Evolutionary conservation across 768 basidiomycete species (phyloP).

Genomic region (Russula griseocarnosa): DNA sequence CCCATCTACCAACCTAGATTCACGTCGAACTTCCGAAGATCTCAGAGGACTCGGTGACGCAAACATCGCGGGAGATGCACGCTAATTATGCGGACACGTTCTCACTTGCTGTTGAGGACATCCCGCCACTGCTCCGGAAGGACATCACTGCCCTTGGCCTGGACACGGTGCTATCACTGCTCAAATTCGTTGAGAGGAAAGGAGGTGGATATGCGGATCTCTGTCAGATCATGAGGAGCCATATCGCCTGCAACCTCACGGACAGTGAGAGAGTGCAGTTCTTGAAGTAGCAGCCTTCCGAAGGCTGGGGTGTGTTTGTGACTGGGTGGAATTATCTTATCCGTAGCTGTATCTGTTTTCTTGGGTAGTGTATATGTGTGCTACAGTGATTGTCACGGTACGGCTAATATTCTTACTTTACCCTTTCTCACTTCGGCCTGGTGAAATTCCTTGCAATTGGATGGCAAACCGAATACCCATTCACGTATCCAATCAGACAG

Average conservation of each 20-base stretch:
- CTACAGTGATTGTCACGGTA: background rate
- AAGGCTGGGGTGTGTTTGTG: background rate
- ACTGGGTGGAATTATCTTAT: background rate
- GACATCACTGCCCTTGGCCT: slow-evolving; percentile 13
- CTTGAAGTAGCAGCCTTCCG: background rate
- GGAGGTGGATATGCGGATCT: background rate
- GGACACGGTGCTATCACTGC: slow-evolving; percentile 7
- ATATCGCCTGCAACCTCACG: slow-evolving; percentile 21
- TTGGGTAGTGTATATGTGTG: background rate
- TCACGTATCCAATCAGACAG: slow-evolving; percentile 67
- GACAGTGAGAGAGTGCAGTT: slow-evolving; percentile 12
- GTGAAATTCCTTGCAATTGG: background rate
- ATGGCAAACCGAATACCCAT: slow-evolving; percentile 24
- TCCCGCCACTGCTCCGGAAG: slow-evolving; percentile 6
- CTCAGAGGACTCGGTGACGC: slow-evolving; percentile 15
- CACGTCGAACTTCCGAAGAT: slow-evolving; percentile 13
- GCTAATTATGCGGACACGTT: slow-evolving; percentile 13
- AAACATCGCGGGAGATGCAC: slow-evolving; percentile 22
- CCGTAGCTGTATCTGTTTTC: background rate
- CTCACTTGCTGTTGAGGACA: slow-evolving; percentile 19
- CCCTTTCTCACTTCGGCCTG: no score
- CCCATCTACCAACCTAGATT: slow-evolving; percentile 1
- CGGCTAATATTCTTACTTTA: no score
- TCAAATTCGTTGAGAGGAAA: slow-evolving; percentile 10
- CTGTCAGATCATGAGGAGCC: slow-evolving; percentile 19